phyloP scores from a whole-genome alignment of 2,329 filamentous ascomycete genomes.

The Fusarium secorum region DNA sequence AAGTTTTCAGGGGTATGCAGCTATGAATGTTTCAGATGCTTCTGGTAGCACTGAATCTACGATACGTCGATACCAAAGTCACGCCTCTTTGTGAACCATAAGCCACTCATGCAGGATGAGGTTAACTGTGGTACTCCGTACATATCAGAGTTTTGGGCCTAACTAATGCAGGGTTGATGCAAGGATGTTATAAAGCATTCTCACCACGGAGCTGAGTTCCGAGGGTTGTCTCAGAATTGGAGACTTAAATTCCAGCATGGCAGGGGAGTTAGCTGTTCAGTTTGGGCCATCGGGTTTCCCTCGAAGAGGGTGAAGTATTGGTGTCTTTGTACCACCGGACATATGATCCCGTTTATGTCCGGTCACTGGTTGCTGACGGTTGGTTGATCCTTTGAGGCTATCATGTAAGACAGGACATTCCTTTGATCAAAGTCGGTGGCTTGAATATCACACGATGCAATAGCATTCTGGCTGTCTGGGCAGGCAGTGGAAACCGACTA shows the following conservation, averaged over 20 bases:
- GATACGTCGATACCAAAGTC: background rate
- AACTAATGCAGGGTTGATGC: constrained; percentile 22
- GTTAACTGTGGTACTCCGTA: background rate
- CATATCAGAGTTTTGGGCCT: background rate
- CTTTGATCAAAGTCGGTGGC: constrained; percentile 25
- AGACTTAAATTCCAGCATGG: constrained; percentile 21
- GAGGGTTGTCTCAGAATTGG: constrained; percentile 14
- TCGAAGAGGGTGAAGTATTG: background rate
- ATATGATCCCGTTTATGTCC: background rate
- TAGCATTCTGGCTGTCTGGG: background rate
- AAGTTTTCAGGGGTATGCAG: background rate
- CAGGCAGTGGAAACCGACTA: background rate
- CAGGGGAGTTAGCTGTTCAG: background rate
- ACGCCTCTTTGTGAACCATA: background rate
- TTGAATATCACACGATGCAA: background rate
- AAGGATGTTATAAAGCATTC: constrained; percentile 29
- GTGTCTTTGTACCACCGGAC: background rate
- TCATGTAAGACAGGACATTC: constrained; percentile 29
- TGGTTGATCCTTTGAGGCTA: constrained; percentile 13
- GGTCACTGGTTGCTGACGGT: background rate
- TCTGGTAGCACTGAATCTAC: constrained; percentile 16
- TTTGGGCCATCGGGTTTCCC: background rate
- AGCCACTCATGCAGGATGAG: constrained; percentile 7
- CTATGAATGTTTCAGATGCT: constrained; percentile 7
- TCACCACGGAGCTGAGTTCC: constrained; percentile 1